These are phyloP conservation scores for Pachysandra terminalis DNA, from an alignment of 164 flowering plant species.

Conservation along the genomic window DNA sequence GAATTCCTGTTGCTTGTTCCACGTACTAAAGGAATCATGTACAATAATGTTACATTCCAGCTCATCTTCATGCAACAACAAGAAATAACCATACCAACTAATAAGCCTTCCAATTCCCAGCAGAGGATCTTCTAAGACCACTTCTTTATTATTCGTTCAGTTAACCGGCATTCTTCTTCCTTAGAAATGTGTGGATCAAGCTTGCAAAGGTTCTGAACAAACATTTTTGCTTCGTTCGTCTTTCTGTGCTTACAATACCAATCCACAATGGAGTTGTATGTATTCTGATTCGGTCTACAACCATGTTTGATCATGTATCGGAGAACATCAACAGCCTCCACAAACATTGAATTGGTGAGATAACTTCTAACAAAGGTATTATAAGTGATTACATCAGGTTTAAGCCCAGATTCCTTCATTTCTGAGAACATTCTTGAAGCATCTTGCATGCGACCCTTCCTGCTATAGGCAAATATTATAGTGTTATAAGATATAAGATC, in stretches of 20 bases:
- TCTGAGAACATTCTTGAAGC: constrained; percentile 77
- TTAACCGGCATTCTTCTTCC: constrained; percentile 51
- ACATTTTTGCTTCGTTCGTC: constrained; percentile 56
- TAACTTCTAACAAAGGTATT: constrained; percentile 80
- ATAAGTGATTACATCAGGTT: constrained; percentile 75
- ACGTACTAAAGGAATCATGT: neutral
- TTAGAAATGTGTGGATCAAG: constrained; percentile 57
- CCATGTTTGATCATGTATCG: constrained; percentile 75
- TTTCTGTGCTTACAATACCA: constrained; percentile 69
- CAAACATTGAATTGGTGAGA: constrained; percentile 77
- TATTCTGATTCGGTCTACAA: constrained; percentile 66
- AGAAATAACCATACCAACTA: neutral
- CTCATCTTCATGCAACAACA: constrained; percentile 2
- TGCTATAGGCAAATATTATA: constrained; percentile 70
- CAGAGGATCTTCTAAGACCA: constrained; percentile 17
- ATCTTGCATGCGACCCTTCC: constrained; percentile 70
- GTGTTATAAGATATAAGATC: constrained; percentile 81
- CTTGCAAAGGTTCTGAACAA: constrained; percentile 48
- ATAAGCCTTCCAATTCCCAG: neutral
- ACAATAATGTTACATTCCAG: neutral
- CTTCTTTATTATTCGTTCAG: constrained; percentile 40
- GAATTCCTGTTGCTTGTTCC: neutral
- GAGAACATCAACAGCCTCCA: constrained; percentile 74
- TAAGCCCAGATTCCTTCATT: constrained; percentile 53
- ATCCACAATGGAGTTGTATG: constrained; percentile 86